phyloP scores from a whole-genome alignment of 441 rosid genomes.

The Pelargonium myrrhifolium region DNA sequence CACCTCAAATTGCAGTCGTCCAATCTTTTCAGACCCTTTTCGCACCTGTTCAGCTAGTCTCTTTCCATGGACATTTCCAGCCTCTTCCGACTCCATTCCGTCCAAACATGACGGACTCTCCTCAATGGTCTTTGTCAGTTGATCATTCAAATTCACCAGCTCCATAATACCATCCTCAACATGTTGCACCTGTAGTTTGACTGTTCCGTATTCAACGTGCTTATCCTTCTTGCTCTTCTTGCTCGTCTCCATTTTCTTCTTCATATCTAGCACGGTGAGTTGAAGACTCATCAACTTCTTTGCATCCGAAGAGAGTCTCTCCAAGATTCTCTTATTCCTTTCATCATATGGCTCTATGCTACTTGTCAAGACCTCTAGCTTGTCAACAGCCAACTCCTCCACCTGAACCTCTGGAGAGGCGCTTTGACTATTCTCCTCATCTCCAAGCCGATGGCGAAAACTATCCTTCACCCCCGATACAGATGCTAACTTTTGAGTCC shows the following conservation, averaged over 20 bases:
- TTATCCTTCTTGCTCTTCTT: slow-evolving; percentile 50
- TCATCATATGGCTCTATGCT: slow-evolving; percentile 31
- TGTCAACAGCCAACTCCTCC: slow-evolving; percentile 38
- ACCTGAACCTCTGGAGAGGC: slow-evolving; percentile 30
- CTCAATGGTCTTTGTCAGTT: slow-evolving; percentile 39
- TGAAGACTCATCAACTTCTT: slow-evolving; percentile 53
- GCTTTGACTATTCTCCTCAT: slow-evolving; percentile 30
- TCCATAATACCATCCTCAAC: slow-evolving; percentile 52
- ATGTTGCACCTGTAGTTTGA: slow-evolving; percentile 50
- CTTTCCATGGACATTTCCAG: slow-evolving; percentile 30
- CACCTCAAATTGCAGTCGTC: slow-evolving; percentile 60
- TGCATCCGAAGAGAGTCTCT: slow-evolving; percentile 62
- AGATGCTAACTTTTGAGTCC: slow-evolving; percentile 22
- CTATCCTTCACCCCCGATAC: slow-evolving; percentile 11
- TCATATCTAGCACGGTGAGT: slow-evolving; percentile 47
- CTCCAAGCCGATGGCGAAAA: slow-evolving; percentile 18
- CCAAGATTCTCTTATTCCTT: slow-evolving; percentile 45
- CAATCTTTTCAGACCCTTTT: slow-evolving; percentile 65
- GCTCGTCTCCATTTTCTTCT: slow-evolving; percentile 44
- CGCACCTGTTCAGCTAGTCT: slow-evolving; percentile 49
- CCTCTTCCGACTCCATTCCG: slow-evolving; percentile 25
- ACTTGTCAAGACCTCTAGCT: slow-evolving; percentile 46
- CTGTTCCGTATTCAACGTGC: slow-evolving; percentile 40
- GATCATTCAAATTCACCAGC: slow-evolving; percentile 44
- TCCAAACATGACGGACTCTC: slow-evolving; percentile 28